These are phyloP conservation scores for Penicillium glabrum DNA, from an alignment of 2,329 filamentous ascomycete species.

Conservation along the genomic window DNA sequence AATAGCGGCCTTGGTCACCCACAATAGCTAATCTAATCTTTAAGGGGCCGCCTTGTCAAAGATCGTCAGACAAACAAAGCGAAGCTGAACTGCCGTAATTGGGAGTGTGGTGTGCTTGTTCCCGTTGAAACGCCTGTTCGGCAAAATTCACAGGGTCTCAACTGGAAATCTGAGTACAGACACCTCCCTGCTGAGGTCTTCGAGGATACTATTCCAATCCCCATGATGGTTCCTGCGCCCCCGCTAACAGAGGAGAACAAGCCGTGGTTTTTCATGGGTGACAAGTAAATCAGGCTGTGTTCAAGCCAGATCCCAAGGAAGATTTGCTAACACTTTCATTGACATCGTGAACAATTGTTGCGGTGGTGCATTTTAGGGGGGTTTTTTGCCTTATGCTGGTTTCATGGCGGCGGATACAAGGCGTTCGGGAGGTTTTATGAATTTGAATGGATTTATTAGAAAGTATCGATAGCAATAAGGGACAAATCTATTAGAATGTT, in stretches of 20 bases:
- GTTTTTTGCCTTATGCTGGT: too few relatives aligned
- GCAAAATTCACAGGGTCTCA: slow-evolving; percentile 18
- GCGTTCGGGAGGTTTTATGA: too few relatives aligned
- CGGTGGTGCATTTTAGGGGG: too few relatives aligned
- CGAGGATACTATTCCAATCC: slow-evolving; percentile 42
- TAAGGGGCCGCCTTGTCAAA: slow-evolving; percentile 73
- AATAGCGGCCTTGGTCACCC: not conserved
- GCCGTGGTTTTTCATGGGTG: slow-evolving; percentile 15
- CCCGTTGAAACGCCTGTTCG: slow-evolving; percentile 48
- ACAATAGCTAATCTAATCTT: not conserved
- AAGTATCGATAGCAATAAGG: too few relatives aligned
- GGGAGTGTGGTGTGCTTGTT: slow-evolving; percentile 90
- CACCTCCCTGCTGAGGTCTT: slow-evolving; percentile 31
- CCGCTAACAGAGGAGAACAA: not conserved
- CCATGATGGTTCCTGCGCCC: slow-evolving; percentile 41
- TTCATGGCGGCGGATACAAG: too few relatives aligned
- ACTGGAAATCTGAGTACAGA: not conserved
- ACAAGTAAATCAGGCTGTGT: not conserved
- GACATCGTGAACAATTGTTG: too few relatives aligned
- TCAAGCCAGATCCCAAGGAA: too few relatives aligned
- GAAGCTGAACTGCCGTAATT: slow-evolving; percentile 84
- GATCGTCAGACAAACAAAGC: slow-evolving; percentile 65
- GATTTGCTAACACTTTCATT: too few relatives aligned
- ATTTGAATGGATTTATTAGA: too few relatives aligned
- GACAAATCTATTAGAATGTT: too few relatives aligned